These are phyloP conservation scores for Lepiota venenata DNA, from an alignment of 768 basidiomycete genomes.

Conservation along the genomic window DNA sequence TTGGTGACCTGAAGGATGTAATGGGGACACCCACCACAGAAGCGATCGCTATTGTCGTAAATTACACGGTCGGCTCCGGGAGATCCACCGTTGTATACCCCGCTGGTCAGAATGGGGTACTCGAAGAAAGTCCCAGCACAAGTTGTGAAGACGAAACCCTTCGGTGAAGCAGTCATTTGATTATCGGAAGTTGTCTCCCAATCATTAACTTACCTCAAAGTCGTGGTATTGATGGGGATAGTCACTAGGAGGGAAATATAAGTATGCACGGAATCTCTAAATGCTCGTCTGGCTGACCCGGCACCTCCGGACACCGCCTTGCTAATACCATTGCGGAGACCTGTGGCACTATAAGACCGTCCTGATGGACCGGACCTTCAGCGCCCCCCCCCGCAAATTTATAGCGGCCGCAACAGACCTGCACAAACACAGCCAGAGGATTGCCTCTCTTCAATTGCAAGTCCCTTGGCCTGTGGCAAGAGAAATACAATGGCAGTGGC, in stretches of 20 bases:
- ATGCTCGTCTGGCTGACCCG: constrained; percentile 11
- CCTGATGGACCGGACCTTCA: too few relatives aligned
- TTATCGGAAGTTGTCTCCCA: background rate
- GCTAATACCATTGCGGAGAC: constrained; percentile 3
- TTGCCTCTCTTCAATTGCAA: background rate
- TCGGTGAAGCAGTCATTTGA: background rate
- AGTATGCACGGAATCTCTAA: background rate
- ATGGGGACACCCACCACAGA: constrained; percentile 21
- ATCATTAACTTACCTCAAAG: constrained; percentile 18
- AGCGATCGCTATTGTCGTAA: constrained; percentile 20
- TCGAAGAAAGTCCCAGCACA: constrained; percentile 24
- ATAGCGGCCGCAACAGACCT: background rate
- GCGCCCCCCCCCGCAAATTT: too few relatives aligned
- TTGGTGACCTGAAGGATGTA: background rate
- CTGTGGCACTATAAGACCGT: background rate
- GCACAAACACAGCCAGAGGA: background rate
- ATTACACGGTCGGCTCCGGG: constrained; percentile 28
- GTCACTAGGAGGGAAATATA: constrained; percentile 12
- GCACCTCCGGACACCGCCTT: constrained; percentile 19
- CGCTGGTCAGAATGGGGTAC: constrained; percentile 21
- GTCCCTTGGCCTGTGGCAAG: background rate
- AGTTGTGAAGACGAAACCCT: constrained; percentile 23
- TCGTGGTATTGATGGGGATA: constrained; percentile 25
- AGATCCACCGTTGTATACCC: constrained; percentile 21
- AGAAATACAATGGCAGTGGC: background rate